Conservation (phyloP, 331 rosid species). For the Pyracantha coccinea region DNA sequence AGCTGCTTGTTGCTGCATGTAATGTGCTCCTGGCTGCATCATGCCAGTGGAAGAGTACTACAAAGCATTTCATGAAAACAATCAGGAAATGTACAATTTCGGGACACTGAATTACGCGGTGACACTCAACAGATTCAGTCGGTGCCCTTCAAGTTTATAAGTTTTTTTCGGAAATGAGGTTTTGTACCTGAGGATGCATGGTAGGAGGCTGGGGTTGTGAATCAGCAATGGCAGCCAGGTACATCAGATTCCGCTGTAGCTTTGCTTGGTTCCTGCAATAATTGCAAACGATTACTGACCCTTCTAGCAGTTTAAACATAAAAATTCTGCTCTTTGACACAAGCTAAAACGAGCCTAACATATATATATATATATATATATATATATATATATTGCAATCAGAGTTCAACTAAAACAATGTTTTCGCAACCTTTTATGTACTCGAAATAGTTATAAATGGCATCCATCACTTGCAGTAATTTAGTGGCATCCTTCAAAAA, state of each 20-base stretch:
- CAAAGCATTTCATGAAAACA: background rate
- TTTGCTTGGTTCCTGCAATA: constrained; percentile 83
- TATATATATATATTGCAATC: too few relatives aligned
- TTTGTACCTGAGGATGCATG: constrained; percentile 73
- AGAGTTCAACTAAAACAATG: background rate
- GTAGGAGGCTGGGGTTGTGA: constrained; percentile 93
- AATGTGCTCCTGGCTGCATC: constrained; percentile 74
- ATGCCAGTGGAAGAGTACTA: constrained; percentile 72
- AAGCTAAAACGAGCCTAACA: too few relatives aligned
- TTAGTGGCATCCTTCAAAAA: too few relatives aligned
- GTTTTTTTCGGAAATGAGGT: background rate
- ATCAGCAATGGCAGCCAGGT: constrained; percentile 98
- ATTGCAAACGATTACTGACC: background rate
- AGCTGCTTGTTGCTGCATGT: constrained; percentile 76
- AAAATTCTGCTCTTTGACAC: background rate
- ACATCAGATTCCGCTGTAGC: constrained; percentile 96
- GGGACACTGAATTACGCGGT: background rate
- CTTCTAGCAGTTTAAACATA: background rate
- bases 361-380: too few relatives aligned
- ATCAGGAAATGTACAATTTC: background rate
- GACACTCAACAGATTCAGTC: background rate
- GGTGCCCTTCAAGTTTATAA: background rate
- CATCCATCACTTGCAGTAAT: too few relatives aligned
- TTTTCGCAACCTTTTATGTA: background rate
- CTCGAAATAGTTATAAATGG: too few relatives aligned